phyloP scores from a whole-genome alignment of 2,329 filamentous ascomycete species.

The Gnomoniopsis smithogilvyi region DNA sequence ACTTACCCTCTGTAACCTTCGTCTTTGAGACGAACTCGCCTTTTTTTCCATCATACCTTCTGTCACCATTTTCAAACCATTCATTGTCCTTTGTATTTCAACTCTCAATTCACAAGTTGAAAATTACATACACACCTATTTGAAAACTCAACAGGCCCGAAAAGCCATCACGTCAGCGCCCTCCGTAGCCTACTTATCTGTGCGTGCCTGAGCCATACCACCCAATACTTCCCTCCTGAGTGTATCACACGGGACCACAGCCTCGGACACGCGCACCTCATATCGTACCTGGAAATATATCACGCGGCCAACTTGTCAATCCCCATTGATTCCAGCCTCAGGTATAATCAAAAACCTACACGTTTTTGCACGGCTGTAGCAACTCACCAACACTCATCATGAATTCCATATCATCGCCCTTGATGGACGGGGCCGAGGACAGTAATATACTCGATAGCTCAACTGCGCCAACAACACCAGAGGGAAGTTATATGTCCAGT shows the following conservation, averaged over 20 bases:
- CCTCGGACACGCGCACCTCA: neutral
- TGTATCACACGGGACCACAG: neutral
- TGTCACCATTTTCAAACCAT: neutral
- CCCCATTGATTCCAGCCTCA: neutral
- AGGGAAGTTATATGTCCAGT: constrained; percentile 39
- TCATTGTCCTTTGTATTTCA: neutral
- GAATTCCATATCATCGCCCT: constrained; percentile 23
- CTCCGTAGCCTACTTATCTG: neutral
- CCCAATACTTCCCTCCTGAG: neutral
- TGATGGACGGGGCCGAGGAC: constrained; percentile 28
- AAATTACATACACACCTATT: too few relatives aligned
- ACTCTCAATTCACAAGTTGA: too few relatives aligned
- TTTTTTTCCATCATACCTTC: neutral
- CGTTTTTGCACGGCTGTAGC: neutral
- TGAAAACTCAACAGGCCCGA: neutral
- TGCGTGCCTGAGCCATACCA: neutral
- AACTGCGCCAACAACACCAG: constrained; percentile 42
- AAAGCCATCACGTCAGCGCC: neutral
- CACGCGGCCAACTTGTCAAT: neutral
- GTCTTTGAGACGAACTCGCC: too few relatives aligned
- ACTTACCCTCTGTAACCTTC: neutral
- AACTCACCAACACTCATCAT: neutral
- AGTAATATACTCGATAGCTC: constrained; percentile 30
- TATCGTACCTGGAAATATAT: neutral
- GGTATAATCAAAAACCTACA: neutral